Conservation (phyloP, 805 yeast species). For the Sugiyamaella qingdaonensis region DNA sequence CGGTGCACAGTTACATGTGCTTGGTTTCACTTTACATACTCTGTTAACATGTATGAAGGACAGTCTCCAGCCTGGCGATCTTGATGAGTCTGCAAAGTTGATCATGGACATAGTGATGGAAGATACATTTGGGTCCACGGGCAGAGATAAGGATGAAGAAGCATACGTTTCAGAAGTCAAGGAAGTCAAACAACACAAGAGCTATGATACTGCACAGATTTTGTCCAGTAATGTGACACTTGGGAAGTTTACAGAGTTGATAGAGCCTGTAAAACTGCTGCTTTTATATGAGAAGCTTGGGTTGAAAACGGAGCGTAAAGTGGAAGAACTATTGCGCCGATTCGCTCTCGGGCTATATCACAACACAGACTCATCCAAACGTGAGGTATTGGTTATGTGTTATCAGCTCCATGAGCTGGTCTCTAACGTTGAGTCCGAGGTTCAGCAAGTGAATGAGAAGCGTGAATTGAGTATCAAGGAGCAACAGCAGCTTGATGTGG, state of each 20-base stretch:
- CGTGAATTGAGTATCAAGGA: slow-evolving; percentile 19
- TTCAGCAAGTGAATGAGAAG: slow-evolving; percentile 23
- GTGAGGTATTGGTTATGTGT: slow-evolving; percentile 64
- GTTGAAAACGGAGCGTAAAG: slow-evolving; percentile 62
- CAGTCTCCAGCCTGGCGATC: slow-evolving; percentile 58
- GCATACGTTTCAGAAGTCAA: slow-evolving; percentile 81
- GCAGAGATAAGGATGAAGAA: slow-evolving; percentile 92
- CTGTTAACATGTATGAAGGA: slow-evolving; percentile 52
- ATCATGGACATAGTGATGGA: slow-evolving; percentile 80
- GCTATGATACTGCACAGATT: slow-evolving; percentile 82
- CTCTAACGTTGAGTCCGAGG: slow-evolving; percentile 22
- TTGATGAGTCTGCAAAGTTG: slow-evolving; percentile 57
- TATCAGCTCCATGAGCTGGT: slow-evolving; percentile 60
- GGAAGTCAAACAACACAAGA: slow-evolving; percentile 85
- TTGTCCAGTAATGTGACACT: slow-evolving; percentile 62
- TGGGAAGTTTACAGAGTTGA: slow-evolving; percentile 49
- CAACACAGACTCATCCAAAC: slow-evolving; percentile 55
- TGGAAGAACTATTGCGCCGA: slow-evolving; percentile 74
- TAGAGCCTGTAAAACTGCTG: slow-evolving; percentile 64
- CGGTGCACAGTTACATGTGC: slow-evolving; percentile 91
- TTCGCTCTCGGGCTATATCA: slow-evolving; percentile 73
- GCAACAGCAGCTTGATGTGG: slow-evolving; percentile 37
- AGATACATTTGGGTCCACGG: slow-evolving; percentile 86
- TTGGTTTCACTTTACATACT: slow-evolving; percentile 81
- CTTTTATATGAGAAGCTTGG: slow-evolving; percentile 61